Evolutionary conservation across 345 rosid genomes (phyloP).

Genomic region (Populus deltoides): DNA sequence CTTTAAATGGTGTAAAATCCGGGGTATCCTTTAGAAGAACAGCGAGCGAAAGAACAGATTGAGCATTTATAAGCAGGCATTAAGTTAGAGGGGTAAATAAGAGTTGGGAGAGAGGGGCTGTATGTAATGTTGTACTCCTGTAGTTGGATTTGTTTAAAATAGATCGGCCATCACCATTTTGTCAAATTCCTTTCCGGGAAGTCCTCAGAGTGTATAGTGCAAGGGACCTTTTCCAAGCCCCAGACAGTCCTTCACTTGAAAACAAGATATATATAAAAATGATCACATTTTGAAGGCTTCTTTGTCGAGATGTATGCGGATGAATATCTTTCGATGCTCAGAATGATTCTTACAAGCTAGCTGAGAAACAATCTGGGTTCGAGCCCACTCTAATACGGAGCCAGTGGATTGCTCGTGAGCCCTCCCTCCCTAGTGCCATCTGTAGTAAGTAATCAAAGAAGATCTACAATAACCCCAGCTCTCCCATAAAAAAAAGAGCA

Average conservation of each 20-base stretch:
- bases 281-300: background rate
- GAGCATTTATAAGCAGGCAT: conserved; percentile 12
- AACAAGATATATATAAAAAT: background rate
- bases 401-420: background rate
- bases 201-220: conserved; percentile 6
- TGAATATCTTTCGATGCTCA: no score
- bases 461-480: no score
- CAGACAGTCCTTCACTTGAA: background rate
- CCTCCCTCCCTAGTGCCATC: no score
- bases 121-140: conserved; percentile 26
- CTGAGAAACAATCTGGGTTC: background rate
- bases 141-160: conserved; percentile 23
- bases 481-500: no score
- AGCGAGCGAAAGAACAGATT: conserved; percentile 26
- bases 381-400: background rate
- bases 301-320: background rate
- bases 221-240: background rate
- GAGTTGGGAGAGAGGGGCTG: conserved; percentile 18
- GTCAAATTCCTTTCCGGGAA: background rate
- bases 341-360: background rate
- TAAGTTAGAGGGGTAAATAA: conserved; percentile 34
- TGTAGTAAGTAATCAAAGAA: no score
- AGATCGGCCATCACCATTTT: conserved; percentile 33
- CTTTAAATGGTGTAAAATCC: conserved; percentile 38
- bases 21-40: conserved; percentile 40